Base-by-base conservation (phyloP, 1,284 basidiomycete species). In the Gymnopus androsaceus region DNA sequence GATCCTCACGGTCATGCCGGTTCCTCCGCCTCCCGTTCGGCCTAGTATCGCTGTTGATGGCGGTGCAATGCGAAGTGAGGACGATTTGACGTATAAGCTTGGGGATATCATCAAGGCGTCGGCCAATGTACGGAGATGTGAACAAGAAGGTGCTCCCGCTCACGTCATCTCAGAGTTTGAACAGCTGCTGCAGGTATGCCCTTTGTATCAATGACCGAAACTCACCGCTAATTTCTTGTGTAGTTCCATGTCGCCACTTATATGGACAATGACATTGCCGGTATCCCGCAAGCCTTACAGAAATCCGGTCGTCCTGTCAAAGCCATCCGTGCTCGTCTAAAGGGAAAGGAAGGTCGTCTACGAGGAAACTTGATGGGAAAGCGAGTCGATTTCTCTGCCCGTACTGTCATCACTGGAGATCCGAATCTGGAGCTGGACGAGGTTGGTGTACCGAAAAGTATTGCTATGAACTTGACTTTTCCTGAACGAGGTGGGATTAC, bases 231-330 rank as follows among this genome's bases (percentile, higher is more conserved):
- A 59, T 55, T 37, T 25, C n/a, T 51, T 33, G 40, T 57, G 3
- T 59, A 95, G 88, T 99, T 96, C 72, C 97, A 99, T 69, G 94
- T 97, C 59, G 97, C 96, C 6, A 99, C 97, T 0, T 99, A 99
- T 70, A 99, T 99, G 96, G 97, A 99, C 71, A 99, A 99, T 70
- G 95, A 99, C 70, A 96, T 99, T 62, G 95, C 97, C 30, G 97
- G 97, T 56, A 94, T 98, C 40, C 97, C 97, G 0, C 95, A 98
- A 70, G 95, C 96, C 1, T 75, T 98, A 66, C 97, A 99, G 70
- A 99, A 99, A 73, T 97, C 94, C 30, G 97, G 97, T 33, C 85
- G 97, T 59, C 96, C 97, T 7, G 92, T 99, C 63, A 99, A 99
- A 75, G 96, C 97, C 37, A 98, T 99, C 67, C 93, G 97, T 61